Evolutionary conservation across 208 protist genomes (phyloP).

Genomic region (Trypanosoma lewisi): DNA sequence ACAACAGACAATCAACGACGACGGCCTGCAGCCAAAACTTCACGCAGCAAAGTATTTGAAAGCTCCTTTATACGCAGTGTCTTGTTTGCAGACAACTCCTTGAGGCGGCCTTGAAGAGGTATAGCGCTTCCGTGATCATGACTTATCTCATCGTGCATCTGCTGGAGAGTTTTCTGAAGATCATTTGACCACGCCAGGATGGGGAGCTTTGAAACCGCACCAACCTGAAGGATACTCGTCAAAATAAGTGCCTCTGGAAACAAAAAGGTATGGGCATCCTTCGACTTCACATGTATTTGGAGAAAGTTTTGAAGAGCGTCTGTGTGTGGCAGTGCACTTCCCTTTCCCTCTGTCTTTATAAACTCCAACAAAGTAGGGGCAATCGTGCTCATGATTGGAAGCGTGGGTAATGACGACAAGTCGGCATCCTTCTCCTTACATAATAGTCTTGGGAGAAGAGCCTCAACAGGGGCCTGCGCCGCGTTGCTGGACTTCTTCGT

Average conservation of each 20-base stretch:
- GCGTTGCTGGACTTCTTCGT: slow-evolving; percentile 32
- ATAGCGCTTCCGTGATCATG: not conserved
- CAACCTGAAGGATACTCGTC: slow-evolving; percentile 51
- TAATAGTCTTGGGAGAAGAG: slow-evolving; percentile 5
- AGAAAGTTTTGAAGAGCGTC: slow-evolving; percentile 28
- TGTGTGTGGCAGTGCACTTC: slow-evolving; percentile 11
- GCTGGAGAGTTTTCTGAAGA: slow-evolving; percentile 30
- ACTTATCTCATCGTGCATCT: slow-evolving; percentile 6
- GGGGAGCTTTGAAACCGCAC: slow-evolving; percentile 35
- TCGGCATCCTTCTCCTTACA: slow-evolving; percentile 5
- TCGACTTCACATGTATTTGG: slow-evolving; percentile 2
- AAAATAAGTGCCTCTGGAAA: slow-evolving; percentile 68
- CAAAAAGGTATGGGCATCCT: slow-evolving; percentile 41
- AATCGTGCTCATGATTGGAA: slow-evolving; percentile 44
- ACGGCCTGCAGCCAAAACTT: slow-evolving; percentile 14
- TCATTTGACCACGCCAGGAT: slow-evolving; percentile 46
- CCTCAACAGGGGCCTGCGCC: not conserved
- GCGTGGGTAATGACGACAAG: slow-evolving; percentile 2
- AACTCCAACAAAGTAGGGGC: slow-evolving; percentile 33
- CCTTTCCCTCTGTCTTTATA: slow-evolving; percentile 32
- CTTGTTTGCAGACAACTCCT: slow-evolving; percentile 15
- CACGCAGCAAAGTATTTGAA: slow-evolving; percentile 20
- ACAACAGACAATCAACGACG: slow-evolving; percentile 16
- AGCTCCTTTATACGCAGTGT: not conserved
- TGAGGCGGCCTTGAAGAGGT: not conserved